phyloP scores from a whole-genome alignment of 1,284 basidiomycete species.

The Boletus subluridellus region DNA sequence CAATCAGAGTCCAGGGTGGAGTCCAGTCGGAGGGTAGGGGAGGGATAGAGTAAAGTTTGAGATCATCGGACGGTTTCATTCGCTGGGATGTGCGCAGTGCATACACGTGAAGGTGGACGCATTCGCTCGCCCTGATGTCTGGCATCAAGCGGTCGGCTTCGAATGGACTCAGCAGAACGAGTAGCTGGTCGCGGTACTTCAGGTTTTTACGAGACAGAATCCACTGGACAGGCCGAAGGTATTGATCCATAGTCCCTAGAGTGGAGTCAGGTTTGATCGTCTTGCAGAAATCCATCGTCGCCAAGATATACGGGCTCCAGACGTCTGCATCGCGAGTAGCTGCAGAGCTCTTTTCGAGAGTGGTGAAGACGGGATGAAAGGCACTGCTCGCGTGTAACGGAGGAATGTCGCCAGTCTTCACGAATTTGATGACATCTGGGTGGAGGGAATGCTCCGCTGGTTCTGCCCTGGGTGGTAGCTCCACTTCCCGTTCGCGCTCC shows the following conservation, averaged over 20 bases:
- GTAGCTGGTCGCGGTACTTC: neutral
- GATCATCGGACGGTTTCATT: slow-evolving; percentile 38
- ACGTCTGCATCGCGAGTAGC: neutral
- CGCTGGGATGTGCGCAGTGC: slow-evolving; percentile 34
- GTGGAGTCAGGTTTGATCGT: neutral
- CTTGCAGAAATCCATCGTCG: slow-evolving; percentile 25
- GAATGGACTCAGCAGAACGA: slow-evolving; percentile 42
- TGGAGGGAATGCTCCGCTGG: neutral
- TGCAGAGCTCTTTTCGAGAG: slow-evolving; percentile 2
- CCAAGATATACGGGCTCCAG: slow-evolving; percentile 19
- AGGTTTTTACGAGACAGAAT: slow-evolving; percentile 28
- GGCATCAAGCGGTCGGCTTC: slow-evolving; percentile 42
- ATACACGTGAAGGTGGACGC: slow-evolving; percentile 41
- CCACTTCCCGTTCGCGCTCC: neutral
- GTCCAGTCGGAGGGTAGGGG: slow-evolving; percentile 3
- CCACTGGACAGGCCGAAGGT: slow-evolving; percentile 42
- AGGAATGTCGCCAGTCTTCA: slow-evolving; percentile 16
- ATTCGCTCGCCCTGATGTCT: slow-evolving; percentile 26
- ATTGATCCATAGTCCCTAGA: slow-evolving; percentile 21
- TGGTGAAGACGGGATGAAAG: slow-evolving; percentile 6
- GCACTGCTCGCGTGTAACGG: neutral
- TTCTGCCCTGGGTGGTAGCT: neutral
- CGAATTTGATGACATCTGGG: slow-evolving; percentile 19
- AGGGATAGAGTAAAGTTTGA: slow-evolving; percentile 36
- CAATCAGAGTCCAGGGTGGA: neutral